Evolutionary conservation across 768 basidiomycete species (phyloP), one percentile per base, ranked within the genome.

Genomic region (Tylopilus balloui): DNA sequence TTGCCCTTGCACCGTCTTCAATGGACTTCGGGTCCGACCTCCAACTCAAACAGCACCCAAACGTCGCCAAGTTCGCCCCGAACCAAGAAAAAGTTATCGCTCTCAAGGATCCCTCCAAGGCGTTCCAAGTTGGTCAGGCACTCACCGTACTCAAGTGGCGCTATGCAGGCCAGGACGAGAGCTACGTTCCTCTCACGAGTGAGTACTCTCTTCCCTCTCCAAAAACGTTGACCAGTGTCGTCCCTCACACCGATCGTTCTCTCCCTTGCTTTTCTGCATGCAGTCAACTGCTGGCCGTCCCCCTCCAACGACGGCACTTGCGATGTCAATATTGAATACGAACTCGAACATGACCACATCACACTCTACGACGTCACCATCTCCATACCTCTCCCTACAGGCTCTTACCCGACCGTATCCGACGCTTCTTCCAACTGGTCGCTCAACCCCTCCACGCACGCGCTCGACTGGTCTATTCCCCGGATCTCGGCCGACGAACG

Each of bases 221-320:
- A 28, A 36, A 20, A 31, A 13, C 28, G 10, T 20, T 11, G 1
- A 13, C 3, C 13, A 6, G 13, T 15, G 1, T 34, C 12, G 11
- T 39, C 7, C 32, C 48, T 55, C 12, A 60, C 21, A 1, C 4
- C 12, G 4, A 20, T 35, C 17, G 1, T 41, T 27, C 27, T 6
- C 27, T 27, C 1, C 12, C 19, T 5, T 14, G 42, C 25, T 48
- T 15, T 19, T 11, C 3, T 17, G 23, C 40, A n/a, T 7, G 17
- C 55, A 93, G 94, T 99, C 66, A 99, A 92, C 64, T 94, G 92
- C 70, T 98, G 94, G 94, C 96, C 94, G 12, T 85, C 92, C 12
- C 87, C 90, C 6, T 84, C 88, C 32, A 91, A 90, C 58, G 87
- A 92, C 52, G 92, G 92, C n/a, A 86, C 86, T 1, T 88, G 85